These are phyloP conservation scores for Amborella trichopoda DNA, from an alignment of 164 flowering plant species.

Conservation along the genomic window DNA sequence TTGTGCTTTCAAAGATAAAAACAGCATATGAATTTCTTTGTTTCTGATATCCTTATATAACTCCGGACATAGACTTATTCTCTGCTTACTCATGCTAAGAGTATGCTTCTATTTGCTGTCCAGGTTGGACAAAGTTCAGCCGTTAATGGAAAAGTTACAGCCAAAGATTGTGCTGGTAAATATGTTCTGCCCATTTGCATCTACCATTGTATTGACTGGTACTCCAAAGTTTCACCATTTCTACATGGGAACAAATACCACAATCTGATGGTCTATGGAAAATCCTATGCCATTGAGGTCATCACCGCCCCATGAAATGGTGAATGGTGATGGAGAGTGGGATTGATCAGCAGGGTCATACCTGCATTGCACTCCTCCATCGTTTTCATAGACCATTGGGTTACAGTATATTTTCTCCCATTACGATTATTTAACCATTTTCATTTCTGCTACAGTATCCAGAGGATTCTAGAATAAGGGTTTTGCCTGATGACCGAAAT, in stretches of 20 bases:
- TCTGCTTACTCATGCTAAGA: neutral
- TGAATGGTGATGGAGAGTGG: neutral
- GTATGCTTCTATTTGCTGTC: neutral
- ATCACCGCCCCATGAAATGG: no score
- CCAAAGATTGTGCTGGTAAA: constrained; percentile 61
- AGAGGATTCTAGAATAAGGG: constrained; percentile 19
- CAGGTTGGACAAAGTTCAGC: constrained; percentile 44
- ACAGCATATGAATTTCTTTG: neutral
- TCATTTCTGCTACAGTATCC: constrained; percentile 35
- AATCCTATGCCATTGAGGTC: no score
- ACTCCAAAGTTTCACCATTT: no score
- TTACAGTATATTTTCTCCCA: neutral
- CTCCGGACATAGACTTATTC: no score
- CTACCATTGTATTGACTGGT: no score
- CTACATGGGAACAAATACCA: no score
- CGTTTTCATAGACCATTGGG: no score
- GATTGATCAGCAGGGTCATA: no score
- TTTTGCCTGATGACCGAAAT: constrained; percentile 2
- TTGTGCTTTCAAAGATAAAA: neutral
- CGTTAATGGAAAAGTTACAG: constrained; percentile 44
- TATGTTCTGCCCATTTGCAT: neutral
- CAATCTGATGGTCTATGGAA: no score
- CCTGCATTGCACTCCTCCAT: no score
- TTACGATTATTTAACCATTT: neutral
- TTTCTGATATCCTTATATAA: neutral